Evolutionary conservation across 148 eudicot species (phyloP), one percentile per base, ranked within the genome.

Genomic region (Cornus florida): DNA sequence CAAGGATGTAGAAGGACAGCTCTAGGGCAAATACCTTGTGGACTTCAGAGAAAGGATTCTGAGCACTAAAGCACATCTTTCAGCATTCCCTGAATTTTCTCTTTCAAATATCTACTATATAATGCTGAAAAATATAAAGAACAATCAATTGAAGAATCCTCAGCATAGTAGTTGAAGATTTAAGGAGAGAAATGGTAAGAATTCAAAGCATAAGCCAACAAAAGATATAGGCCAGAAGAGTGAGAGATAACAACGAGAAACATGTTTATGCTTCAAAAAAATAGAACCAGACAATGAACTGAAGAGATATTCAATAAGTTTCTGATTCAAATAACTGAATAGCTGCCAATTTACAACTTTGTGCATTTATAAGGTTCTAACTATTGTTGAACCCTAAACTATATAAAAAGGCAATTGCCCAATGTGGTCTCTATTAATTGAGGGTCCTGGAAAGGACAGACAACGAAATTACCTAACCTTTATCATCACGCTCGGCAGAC

Each of bases 21-120:
- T 69, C 67, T 50, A 72, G 72, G 70, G 74, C 60, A 67, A 73
- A 33, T 64, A 46, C 68, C 43, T 68, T 8, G 71, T 64, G 76
- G 62, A 79, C 79, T 68, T 74, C 81, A 77, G 69, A 74, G 60
- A 70, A 73, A 75, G 75, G 70, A 46, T 66, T 73, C 73, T 35
- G 70, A 78, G 69, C 59, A 73, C 70, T 76, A 75, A 64, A 24
- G 72, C 85, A 81, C 91, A 89, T 87, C 78, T 79, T 85, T 82
- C 85, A 82, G 90, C 91, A 87, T 89, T 87, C 88, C 91, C 82
- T 76, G 72, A 72, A 20, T 71, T 71, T 78, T 71, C 82, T 75
- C 11, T 9, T 10, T 38, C 16, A 35, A 48, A 76, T 43, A 38
- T 74, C 56, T 35, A 73, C 75, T 31, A 75, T 71, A 72, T 48